Evolutionary conservation across 495 filamentous ascomycete genomes (phyloP), one percentile per base, ranked within the genome.

Genomic region (Podospora pseudocomata): DNA sequence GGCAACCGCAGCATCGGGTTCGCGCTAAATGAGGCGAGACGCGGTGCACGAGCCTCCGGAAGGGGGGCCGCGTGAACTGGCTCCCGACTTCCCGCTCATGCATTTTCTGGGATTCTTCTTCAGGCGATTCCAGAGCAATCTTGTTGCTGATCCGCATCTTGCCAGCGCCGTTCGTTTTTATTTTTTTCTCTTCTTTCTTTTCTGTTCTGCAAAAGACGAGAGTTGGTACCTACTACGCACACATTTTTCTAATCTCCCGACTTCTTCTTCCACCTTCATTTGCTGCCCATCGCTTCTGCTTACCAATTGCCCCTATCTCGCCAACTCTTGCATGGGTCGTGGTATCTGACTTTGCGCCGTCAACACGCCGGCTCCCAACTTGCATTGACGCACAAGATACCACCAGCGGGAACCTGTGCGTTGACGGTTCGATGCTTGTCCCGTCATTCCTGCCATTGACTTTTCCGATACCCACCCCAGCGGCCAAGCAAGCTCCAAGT

Each of bases 371-470:
- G 67, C 19, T 11, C 7, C 39, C 32, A 39, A 58, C 6, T 26
- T 63, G 54, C 39, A 65, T 39, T 58, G 67, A 44, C 34, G 54
- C 27, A 56, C 59, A 53, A 26, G 13, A 26, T 5, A 70, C 68
- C 68, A 59, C 34, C 63, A 58, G 59, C 64, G 68, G 64, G 64
- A 70, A 66, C 58, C 63, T 60, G 59, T 70, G 59, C 68, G 59
- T 26, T 58, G 34, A 18, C 16, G 9, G 9, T 23, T 18, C 49
- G 44, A 34, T 16, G 2, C 62, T 49, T 58, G 55, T 58, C 55
- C 7, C 23, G 23, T 23, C 23, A 23, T 26, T 58, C 23, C 55
- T 23, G 18, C 23, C 55, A 58, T 58, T 20, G n/a, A 58, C n/a
- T 2, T 23, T 58, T 11, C 23, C 18, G 55, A 49, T 49, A 49